phyloP scores from a whole-genome alignment of 768 basidiomycete genomes.

The Cystofilobasidium capitatum region DNA sequence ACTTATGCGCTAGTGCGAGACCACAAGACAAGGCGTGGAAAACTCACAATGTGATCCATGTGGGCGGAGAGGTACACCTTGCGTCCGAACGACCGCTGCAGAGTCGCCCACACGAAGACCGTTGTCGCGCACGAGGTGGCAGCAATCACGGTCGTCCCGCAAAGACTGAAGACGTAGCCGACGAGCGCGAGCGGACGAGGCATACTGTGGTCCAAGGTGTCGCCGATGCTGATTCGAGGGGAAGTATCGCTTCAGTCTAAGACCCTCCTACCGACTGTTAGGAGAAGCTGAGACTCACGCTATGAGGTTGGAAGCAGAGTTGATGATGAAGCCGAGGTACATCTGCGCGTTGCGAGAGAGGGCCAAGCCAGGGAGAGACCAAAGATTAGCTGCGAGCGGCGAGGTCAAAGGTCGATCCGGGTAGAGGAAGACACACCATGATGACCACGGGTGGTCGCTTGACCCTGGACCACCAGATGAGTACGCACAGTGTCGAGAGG shows the following conservation, averaged over 20 bases:
- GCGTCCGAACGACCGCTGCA: neutral
- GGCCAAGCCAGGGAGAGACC: no score
- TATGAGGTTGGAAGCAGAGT: neutral
- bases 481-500: neutral
- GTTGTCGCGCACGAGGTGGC: neutral
- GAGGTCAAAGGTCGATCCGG: neutral
- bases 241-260: neutral
- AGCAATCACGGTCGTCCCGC: neutral
- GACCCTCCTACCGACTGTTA: neutral
- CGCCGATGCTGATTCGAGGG: neutral
- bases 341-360: no score
- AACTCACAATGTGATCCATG: neutral
- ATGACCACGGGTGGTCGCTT: neutral
- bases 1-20: no score
- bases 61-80: neutral
- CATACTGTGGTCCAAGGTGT: neutral
- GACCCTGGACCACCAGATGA: conserved; percentile 1
- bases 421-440: neutral
- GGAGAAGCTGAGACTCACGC: neutral
- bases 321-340: neutral
- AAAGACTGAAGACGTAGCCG: neutral
- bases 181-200: neutral
- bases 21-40: no score
- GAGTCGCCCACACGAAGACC: neutral
- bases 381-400: neutral